Percentiles rank a stretch among this genome's conserved stretches.
Conservation (phyloP, 805 yeast species). For the Metschnikowia orientalis region DNA sequence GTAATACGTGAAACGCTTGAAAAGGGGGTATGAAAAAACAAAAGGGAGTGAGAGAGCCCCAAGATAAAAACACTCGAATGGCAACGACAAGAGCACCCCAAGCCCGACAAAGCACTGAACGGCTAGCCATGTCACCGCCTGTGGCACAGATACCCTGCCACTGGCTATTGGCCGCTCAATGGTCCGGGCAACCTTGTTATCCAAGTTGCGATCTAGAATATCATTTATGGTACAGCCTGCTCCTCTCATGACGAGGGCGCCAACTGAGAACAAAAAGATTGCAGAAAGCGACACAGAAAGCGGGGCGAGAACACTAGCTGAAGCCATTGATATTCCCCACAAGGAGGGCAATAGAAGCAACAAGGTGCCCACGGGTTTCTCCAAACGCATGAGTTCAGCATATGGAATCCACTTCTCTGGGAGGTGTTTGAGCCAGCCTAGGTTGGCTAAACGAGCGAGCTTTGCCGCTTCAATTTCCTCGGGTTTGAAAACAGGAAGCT, state of each 20-base stretch:
- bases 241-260: slow-evolving; percentile 90
- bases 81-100: slow-evolving; percentile 65
- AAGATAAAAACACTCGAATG: slow-evolving; percentile 72
- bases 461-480: slow-evolving; percentile 50
- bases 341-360: slow-evolving; percentile 77
- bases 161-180: slow-evolving; percentile 90
- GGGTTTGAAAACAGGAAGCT: not conserved
- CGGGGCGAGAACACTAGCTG: slow-evolving; percentile 68
- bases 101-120: slow-evolving; percentile 75
- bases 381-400: slow-evolving; percentile 86
- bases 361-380: slow-evolving; percentile 95
- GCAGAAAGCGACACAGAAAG: slow-evolving; percentile 56
- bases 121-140: slow-evolving; percentile 67
- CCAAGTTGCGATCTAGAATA: slow-evolving; percentile 76
- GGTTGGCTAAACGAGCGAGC: slow-evolving; percentile 42
- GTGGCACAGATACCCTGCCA: slow-evolving; percentile 65
- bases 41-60: slow-evolving; percentile 79
- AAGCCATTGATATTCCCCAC: slow-evolving; percentile 93
- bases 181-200: slow-evolving; percentile 82
- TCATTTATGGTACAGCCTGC: slow-evolving; percentile 98
- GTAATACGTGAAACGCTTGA: slow-evolving; percentile 91
- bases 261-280: slow-evolving; percentile 69
- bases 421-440: slow-evolving; percentile 50
- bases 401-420: slow-evolving; percentile 82
- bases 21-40: slow-evolving; percentile 84